These are phyloP conservation scores for Orbilia javanica DNA, from an alignment of 2,329 filamentous ascomycete species.

Conservation along the genomic window DNA sequence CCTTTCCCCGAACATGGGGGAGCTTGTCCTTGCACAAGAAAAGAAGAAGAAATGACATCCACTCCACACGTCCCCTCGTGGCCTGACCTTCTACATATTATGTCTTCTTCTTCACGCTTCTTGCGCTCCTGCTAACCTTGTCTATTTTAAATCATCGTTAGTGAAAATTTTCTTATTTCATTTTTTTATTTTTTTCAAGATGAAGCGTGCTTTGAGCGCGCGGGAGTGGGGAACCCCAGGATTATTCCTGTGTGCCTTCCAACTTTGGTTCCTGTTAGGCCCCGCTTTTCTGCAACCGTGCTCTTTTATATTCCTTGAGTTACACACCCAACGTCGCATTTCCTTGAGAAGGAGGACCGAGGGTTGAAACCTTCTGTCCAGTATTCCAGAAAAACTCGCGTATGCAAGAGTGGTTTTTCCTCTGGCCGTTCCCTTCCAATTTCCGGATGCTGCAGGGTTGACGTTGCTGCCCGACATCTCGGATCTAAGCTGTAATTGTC, in stretches of 20 bases:
- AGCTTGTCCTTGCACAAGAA: constrained; percentile 28
- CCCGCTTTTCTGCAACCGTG: constrained; percentile 51
- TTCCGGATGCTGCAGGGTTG: constrained; percentile 43
- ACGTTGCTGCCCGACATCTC: constrained; percentile 39
- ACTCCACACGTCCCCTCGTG: constrained; percentile 11
- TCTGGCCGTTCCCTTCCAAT: constrained; percentile 35
- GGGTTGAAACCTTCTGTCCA: constrained; percentile 34
- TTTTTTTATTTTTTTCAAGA: constrained; percentile 1
- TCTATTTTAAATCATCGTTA: constrained; percentile 31
- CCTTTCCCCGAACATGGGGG: constrained; percentile 35
- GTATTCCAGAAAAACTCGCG: constrained; percentile 51
- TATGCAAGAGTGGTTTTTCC: constrained; percentile 50
- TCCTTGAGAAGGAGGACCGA: constrained; percentile 3
- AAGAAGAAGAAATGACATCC: constrained; percentile 6
- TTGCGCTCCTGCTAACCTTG: constrained; percentile 41
- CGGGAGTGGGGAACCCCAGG: constrained; percentile 19
- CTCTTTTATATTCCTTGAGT: constrained; percentile 33
- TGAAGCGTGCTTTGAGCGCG: constrained; percentile 1
- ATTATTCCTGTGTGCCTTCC: constrained; percentile 35
- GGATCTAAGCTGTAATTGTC: constrained; percentile 46
- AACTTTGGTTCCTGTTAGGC: constrained; percentile 42
- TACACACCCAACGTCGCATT: constrained; percentile 44
- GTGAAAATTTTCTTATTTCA: too few relatives aligned
- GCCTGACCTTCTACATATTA: constrained; percentile 48
- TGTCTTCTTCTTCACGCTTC: constrained; percentile 32